Evolutionary conservation across 2,329 filamentous ascomycete genomes (phyloP).

Genomic region (Juglanconis juglandina): DNA sequence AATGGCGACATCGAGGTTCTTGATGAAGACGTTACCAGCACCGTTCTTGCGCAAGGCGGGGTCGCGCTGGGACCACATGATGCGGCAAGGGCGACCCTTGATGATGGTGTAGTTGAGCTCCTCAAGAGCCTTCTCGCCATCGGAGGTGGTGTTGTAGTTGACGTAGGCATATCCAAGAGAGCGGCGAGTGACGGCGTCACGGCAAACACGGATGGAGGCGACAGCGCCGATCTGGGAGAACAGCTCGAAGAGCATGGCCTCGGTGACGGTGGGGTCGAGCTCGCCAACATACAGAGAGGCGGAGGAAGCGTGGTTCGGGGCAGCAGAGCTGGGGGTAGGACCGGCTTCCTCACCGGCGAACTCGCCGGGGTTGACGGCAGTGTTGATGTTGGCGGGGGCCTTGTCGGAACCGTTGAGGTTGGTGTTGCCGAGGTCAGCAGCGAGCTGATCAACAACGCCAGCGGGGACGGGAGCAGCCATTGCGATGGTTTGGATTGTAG

Average conservation of each 20-base stretch:
- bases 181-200: conserved; percentile 95
- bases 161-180: conserved; percentile 99
- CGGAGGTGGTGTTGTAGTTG: conserved; percentile 97
- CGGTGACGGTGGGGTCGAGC: conserved; percentile 94
- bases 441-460: conserved; percentile 74
- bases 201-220: conserved; percentile 98
- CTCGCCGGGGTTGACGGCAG: conserved; percentile 57
- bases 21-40: conserved; percentile 99
- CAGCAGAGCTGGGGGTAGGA: conserved; percentile 70
- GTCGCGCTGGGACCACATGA: conserved; percentile 99
- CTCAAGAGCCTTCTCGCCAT: conserved; percentile 97
- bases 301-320: conserved; percentile 88
- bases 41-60: conserved; percentile 98
- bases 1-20: conserved; percentile 97
- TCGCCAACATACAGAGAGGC: conserved; percentile 98
- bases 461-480: conserved; percentile 60
- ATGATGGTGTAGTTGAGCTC: conserved; percentile 99
- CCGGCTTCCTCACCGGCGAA: conserved; percentile 58
- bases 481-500: conserved; percentile 33
- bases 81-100: conserved; percentile 97
- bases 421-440: conserved; percentile 71
- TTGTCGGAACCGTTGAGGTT: conserved; percentile 66
- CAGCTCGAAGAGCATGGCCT: conserved; percentile 99
- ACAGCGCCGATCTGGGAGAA: conserved; percentile 99
- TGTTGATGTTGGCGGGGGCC: conserved; percentile 66